Evolutionary conservation across 768 basidiomycete genomes (phyloP).

Genomic region (Boletus insuetus): DNA sequence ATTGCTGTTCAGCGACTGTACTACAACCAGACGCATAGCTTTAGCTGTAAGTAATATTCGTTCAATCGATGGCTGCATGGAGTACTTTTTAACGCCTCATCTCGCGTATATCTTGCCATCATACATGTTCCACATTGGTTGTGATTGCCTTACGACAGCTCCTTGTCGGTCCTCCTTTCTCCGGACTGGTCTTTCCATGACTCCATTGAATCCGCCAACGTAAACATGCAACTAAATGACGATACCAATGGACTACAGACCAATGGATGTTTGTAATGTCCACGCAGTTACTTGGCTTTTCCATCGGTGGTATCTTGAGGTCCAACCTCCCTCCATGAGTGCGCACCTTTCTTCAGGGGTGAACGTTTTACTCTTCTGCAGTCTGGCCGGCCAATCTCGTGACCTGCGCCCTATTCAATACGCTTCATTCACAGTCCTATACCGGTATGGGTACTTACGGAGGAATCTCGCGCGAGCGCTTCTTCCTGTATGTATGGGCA

Average conservation of each 20-base stretch:
- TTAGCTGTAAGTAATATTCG: slow-evolving; percentile 38
- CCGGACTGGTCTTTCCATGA: no score
- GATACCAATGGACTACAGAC: slow-evolving; percentile 31
- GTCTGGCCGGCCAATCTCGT: slow-evolving; percentile 77
- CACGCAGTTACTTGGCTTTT: slow-evolving; percentile 67
- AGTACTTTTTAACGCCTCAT: not conserved
- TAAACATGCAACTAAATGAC: not conserved
- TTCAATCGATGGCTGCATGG: not conserved
- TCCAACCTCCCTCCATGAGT: slow-evolving; percentile 66
- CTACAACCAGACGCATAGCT: slow-evolving; percentile 58
- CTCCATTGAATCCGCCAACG: not conserved
- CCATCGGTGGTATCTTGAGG: slow-evolving; percentile 58
- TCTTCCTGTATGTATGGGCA: slow-evolving; percentile 45
- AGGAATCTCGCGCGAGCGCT: slow-evolving; percentile 51
- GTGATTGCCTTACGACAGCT: not conserved
- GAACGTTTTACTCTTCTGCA: slow-evolving; percentile 33
- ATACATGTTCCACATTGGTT: not conserved
- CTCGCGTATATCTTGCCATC: not conserved
- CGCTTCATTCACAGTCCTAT: slow-evolving; percentile 57
- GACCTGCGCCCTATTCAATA: slow-evolving; percentile 69
- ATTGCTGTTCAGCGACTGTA: slow-evolving; percentile 72
- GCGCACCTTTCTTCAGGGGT: slow-evolving; percentile 9
- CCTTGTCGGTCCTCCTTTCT: not conserved
- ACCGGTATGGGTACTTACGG: slow-evolving; percentile 41
- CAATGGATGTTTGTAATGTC: slow-evolving; percentile 66